Base-by-base conservation (phyloP, 192 early-diverging fungal species). In the Pilobolus umbonatus region DNA sequence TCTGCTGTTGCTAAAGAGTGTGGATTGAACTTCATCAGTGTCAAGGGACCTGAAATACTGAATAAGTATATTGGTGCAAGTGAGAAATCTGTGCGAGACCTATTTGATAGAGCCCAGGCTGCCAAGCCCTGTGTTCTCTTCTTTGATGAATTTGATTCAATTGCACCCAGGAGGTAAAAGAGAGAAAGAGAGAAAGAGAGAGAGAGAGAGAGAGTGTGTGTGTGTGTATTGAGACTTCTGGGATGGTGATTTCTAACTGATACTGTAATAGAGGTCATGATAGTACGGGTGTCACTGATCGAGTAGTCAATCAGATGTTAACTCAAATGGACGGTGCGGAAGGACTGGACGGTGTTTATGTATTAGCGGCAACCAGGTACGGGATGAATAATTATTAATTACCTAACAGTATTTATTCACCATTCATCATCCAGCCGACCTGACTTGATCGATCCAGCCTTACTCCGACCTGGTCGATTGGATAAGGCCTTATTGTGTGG, bases 301-400 rank as follows among this genome's bases (percentile, higher is more conserved):
- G 96, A 35, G 95, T 99, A 0, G 96, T 99, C 17, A 99, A 99
- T 71, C 96, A 99, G 72, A 87, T 99, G 77, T 60, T 99, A 65
- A 99, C 96, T 5, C 88, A 94, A 64, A 96, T 99, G 93, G 96
- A 99, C 68, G 96, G 96, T 60, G 96, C 96, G 0, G 94, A 99
- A 72, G 94, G 94, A 0, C 69, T 97, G 11, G 84, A 88, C 36
- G 96, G 96, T 32, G 96, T 99, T 1, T 99, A 96, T 65, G 95
- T 99, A 14, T 71, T 99, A 53, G 96, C 93, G 6, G 96, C 96
- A 0, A 97, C 92, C 19, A 85, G 85, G 82, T 80, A 64, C 57
- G 36, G 19, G 35, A 34, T 42, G 25, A 26, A 17, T n/a, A 56
- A 1, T 42, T 6, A 4, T 11, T 17, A 28, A 22, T 56, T 19